These are phyloP conservation scores for Fagus crenata DNA, from an alignment of 306 rosid genomes.

Conservation along the genomic window DNA sequence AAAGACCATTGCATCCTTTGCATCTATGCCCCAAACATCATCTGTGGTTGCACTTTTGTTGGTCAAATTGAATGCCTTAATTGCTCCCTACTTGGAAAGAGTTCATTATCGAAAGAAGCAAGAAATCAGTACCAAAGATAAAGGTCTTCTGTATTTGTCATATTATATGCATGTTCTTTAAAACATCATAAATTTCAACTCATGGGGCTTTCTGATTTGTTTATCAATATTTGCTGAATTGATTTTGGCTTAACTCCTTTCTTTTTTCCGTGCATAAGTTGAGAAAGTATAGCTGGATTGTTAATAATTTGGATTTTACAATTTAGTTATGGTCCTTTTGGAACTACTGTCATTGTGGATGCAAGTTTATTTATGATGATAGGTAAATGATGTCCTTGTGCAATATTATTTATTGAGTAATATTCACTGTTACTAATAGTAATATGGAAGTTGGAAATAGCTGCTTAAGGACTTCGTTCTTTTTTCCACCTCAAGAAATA, in stretches of 20 bases:
- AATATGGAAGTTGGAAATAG: not conserved
- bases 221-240: not conserved
- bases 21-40: constrained; percentile 76
- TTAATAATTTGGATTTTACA: not conserved
- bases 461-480: not conserved
- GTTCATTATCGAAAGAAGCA: constrained; percentile 40
- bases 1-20: constrained; percentile 61
- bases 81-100: constrained; percentile 64
- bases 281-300: not conserved
- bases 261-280: not conserved
- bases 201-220: not conserved
- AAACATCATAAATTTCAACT: not conserved
- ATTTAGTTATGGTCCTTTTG: not conserved
- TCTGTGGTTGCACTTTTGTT: constrained; percentile 93
- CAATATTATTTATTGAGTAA: not conserved
- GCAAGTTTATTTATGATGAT: not conserved
- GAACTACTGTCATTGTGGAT: not conserved
- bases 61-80: constrained; percentile 72
- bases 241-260: not conserved
- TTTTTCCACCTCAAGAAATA: no score
- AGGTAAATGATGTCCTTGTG: not conserved
- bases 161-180: not conserved
- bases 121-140: constrained; percentile 43
- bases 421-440: not conserved
- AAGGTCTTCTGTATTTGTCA: constrained; percentile 12